Evolutionary conservation across 1,139 yeast genomes (phyloP).

Genomic region (Pichia sp.): DNA sequence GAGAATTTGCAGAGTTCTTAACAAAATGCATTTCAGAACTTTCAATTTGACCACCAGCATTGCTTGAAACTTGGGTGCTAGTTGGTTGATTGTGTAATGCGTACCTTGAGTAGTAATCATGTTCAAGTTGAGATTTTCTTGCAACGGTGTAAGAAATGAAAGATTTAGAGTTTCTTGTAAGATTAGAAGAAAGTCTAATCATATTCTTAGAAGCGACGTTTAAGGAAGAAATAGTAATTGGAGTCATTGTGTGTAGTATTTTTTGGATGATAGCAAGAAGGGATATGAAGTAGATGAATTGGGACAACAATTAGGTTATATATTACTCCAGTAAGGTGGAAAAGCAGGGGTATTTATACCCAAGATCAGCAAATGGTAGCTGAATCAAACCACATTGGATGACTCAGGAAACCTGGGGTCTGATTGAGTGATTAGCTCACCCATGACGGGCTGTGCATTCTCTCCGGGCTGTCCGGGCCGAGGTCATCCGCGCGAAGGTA

Average conservation of each 20-base stretch:
- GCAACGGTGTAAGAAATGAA: slow-evolving; percentile 24
- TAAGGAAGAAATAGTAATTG: slow-evolving; percentile 21
- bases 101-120: slow-evolving; percentile 20
- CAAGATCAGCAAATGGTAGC: too few relatives aligned
- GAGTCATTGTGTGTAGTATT: slow-evolving; percentile 22
- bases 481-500: too few relatives aligned
- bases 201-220: slow-evolving; percentile 27
- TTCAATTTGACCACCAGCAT: slow-evolving; percentile 28
- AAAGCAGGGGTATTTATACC: too few relatives aligned
- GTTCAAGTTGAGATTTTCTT: slow-evolving; percentile 20
- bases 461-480: too few relatives aligned
- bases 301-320: too few relatives aligned
- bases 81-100: slow-evolving; percentile 15
- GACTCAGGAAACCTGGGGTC: too few relatives aligned
- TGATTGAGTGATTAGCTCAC: too few relatives aligned
- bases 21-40: slow-evolving; percentile 27
- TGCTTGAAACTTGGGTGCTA: slow-evolving; percentile 22
- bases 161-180: slow-evolving; percentile 10
- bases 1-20: slow-evolving; percentile 21
- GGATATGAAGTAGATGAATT: too few relatives aligned
- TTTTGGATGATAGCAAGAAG: neutral
- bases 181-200: slow-evolving; percentile 12
- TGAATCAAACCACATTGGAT: too few relatives aligned
- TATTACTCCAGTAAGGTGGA: too few relatives aligned
- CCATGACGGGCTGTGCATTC: too few relatives aligned